Evolutionary conservation across 2,329 filamentous ascomycete genomes (phyloP), one percentile per base, ranked within the genome.

Genomic region (Pseudogymnoascus sp.): DNA sequence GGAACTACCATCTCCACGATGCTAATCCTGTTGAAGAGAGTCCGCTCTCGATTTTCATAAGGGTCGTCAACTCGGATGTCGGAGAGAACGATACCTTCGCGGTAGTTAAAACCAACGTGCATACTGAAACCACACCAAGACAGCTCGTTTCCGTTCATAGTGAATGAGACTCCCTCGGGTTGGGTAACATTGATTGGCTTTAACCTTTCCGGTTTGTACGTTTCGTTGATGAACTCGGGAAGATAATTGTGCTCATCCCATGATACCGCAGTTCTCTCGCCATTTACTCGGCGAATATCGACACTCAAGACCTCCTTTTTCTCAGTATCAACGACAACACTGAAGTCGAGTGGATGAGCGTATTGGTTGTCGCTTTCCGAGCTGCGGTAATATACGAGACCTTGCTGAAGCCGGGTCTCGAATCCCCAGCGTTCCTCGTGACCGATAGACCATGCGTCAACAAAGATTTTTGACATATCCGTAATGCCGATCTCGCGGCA

Each of bases 391-490:
- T 97, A 97, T 91, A 96, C 96, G 60, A 97, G 78, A 1, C 91
- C 92, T 75, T 97, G 92, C 75, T 97, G 92, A 3, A 96, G 82
- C 60, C 92, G 86, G 43, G 90, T 80, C 43, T 79, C 79, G 71
- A 77, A 93, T 64, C 91, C 92, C 69, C 91, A 94, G 47, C 92
- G 87, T 76, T 95, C 90, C 68, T 97, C 92, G 71, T 91, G 96
- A 57, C 92, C 92, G 73, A 97, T 96, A 0, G 92, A 96, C 92
- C 92, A 97, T 9, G 90, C 83, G 72, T 97, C 92, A 74, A 91
- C 96, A 77, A 95, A 96, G 57, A 97, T 90, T 75, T 96, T 96
- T 78, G 94, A 78, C 92, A 97, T 96, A 63, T 96, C 89, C 66
- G 89, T 81, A 63, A 97, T 90, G 1, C 92, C 92, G 62, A 91